These are phyloP conservation scores for Olyra latifolia DNA, from an alignment of 176 grass and related monocot genomes.

Conservation along the genomic window DNA sequence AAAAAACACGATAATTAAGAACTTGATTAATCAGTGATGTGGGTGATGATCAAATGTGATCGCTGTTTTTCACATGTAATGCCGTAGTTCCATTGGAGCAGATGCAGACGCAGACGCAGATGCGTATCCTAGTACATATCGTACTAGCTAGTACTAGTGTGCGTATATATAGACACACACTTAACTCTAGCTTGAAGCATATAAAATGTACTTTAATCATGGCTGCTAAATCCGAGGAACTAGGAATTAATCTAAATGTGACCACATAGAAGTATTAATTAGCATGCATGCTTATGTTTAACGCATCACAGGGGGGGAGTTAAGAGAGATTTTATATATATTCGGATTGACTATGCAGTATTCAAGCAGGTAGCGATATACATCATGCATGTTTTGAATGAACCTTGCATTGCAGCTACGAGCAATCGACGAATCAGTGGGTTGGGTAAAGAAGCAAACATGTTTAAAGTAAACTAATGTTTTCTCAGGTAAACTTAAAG, in stretches of 20 bases:
- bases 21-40: neutral
- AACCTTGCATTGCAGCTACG: conserved; percentile 37
- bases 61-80: neutral
- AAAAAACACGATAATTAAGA: neutral
- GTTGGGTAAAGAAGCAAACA: conserved; percentile 50
- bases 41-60: neutral
- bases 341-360: too few relatives aligned
- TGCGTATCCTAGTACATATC: too few relatives aligned
- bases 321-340: too few relatives aligned
- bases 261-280: too few relatives aligned
- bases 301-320: too few relatives aligned
- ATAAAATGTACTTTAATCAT: neutral
- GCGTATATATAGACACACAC: too few relatives aligned
- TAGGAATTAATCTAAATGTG: too few relatives aligned
- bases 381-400: conserved; percentile 49
- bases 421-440: conserved; percentile 29
- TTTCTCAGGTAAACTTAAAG: conserved; percentile 37
- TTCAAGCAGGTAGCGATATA: too few relatives aligned
- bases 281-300: too few relatives aligned
- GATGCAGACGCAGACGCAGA: neutral
- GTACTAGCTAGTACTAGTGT: too few relatives aligned
- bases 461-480: neutral
- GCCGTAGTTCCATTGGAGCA: neutral
- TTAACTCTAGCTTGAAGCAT: neutral
- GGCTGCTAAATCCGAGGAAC: neutral